These are phyloP conservation scores for Umbelopsis isabellina DNA, from an alignment of 192 early-diverging fungal species.

Conservation along the genomic window DNA sequence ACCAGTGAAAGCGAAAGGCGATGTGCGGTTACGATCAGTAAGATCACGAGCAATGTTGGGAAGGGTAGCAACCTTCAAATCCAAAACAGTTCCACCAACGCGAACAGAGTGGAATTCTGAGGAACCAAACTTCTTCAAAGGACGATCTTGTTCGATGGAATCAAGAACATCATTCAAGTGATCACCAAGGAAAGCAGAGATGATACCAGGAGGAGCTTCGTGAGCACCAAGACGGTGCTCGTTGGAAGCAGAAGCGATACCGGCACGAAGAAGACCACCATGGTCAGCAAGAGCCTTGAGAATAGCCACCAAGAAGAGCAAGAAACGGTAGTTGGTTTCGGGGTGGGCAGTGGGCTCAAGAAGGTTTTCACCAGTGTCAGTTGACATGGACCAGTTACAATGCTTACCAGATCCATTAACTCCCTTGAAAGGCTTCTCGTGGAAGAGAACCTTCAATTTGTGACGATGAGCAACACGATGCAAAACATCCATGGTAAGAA, in stretches of 20 bases:
- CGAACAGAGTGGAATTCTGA: constrained; percentile 91
- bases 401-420: constrained; percentile 99
- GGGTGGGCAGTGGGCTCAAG: constrained; percentile 94
- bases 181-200: constrained; percentile 96
- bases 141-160: constrained; percentile 85
- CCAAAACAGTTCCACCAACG: constrained; percentile 91
- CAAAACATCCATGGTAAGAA: constrained; percentile 96
- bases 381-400: constrained; percentile 97
- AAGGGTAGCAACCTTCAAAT: constrained; percentile 92
- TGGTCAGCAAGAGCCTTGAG: constrained; percentile 93
- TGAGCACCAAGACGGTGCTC: constrained; percentile 97
- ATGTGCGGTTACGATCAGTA: constrained; percentile 99
- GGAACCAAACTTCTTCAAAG: constrained; percentile 83
- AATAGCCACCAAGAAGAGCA: constrained; percentile 91
- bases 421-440: constrained; percentile 99
- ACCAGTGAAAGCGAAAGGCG: constrained; percentile 98
- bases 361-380: constrained; percentile 95
- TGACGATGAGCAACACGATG: constrained; percentile 97
- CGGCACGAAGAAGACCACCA: constrained; percentile 86
- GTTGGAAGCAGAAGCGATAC: constrained; percentile 92
- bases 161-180: constrained; percentile 94
- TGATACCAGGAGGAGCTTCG: constrained; percentile 96
- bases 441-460: constrained; percentile 96
- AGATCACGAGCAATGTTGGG: constrained; percentile 93
- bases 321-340: constrained; percentile 98